Base-by-base conservation (phyloP, 176 grass and related monocot species). In the Eragrostis curvula region DNA sequence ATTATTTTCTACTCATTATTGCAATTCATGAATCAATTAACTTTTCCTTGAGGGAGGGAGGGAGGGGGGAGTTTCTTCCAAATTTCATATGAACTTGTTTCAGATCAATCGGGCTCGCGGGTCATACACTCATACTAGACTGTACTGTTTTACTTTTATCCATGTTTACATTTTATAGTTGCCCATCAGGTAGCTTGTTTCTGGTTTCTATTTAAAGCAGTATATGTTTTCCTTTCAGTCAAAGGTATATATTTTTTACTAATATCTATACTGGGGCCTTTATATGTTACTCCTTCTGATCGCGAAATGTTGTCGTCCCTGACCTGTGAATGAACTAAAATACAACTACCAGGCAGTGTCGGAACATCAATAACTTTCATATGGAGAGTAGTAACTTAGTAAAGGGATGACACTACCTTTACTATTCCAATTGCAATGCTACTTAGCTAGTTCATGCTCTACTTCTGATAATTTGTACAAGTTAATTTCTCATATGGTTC, bases 91-190 rank as follows among this genome's bases (percentile, higher is more conserved):
- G 3, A 72, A 61, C 14, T 45, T 75, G 30, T 71, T 88, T 78
- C 32, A 29, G 60, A 50, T 52, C 74, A 62, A 56, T 80, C 52
- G 28, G 29, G 53, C n/a, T 73, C 79, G 71, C 3, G 8, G 30
- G 75, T 64, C 56, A 79, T 71, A 85, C 55, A n/a, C 66, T 64
- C 56, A 79, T 71, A 85, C 55, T 73, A 79, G 30, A 71, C 57
- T 6, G 67, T 51, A 79, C 68, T 65, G 49, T 21, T 2, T 8
- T 53, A 43, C 61, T 75, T 39, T 74, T 56, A 48, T 64, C 36
- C 15, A 27, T 18, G 36, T 18, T 28, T 29, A 53, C 72, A 51
- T 79, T 46, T 55, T 79, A 50, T 79, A 73, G 24, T 63, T 65
- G 14, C 59, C 73, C 16, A 59, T 16, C 14, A 17, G 36, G 66